Conservation (phyloP, 1,139 yeast species). For the Petasospora rhodanensis region DNA sequence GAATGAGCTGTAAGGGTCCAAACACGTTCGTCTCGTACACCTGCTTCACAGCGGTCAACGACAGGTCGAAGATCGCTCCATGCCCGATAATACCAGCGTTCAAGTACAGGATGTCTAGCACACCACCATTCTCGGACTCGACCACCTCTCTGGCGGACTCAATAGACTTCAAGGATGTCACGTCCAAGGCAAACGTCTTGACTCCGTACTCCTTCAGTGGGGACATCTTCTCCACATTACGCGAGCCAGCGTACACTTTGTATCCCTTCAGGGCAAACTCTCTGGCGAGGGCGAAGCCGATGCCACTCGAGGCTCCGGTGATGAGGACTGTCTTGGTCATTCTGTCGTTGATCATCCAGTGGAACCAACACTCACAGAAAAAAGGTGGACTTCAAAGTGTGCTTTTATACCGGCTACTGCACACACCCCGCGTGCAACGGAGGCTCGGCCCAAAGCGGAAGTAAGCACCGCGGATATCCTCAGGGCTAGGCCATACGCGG, state of each 20-base stretch:
- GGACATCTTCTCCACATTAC: constrained; percentile 58
- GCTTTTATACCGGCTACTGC: no score
- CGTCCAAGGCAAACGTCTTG: constrained; percentile 41
- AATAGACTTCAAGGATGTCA: constrained; percentile 47
- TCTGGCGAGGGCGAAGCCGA: constrained; percentile 63
- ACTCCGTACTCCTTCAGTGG: constrained; percentile 38
- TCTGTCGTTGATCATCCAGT: no score
- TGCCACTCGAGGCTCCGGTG: constrained; percentile 80
- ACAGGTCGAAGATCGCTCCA: constrained; percentile 61
- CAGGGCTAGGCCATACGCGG: no score
- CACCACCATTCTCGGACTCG: constrained; percentile 34
- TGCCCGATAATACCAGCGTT: constrained; percentile 66
- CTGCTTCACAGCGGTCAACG: constrained; percentile 45
- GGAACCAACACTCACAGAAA: no score
- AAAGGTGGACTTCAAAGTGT: no score
- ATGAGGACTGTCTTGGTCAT: constrained; percentile 29
- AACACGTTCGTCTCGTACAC: constrained; percentile 61
- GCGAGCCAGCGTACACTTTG: constrained; percentile 67
- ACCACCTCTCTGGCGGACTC: constrained; percentile 38
- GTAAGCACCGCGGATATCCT: no score
- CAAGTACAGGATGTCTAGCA: constrained; percentile 56
- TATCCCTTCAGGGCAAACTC: constrained; percentile 62
- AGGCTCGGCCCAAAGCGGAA: no score
- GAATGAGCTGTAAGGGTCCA: constrained; percentile 33
- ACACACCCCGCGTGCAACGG: no score